These are phyloP conservation scores for Sarocladiaceae sp. DNA, from an alignment of 2,329 filamentous ascomycete genomes.

Conservation along the genomic window DNA sequence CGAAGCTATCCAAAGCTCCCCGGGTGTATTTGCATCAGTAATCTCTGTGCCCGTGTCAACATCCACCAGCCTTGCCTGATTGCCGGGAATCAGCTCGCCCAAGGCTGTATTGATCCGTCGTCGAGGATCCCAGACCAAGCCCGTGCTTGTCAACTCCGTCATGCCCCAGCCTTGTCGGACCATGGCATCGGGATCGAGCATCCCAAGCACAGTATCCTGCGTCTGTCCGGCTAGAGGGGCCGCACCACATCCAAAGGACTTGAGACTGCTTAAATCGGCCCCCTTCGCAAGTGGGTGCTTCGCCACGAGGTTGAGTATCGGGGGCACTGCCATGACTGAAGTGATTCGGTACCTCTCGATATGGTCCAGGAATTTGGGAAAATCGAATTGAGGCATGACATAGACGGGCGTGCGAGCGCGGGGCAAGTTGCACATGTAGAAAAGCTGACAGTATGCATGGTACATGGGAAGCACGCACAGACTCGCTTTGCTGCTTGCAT, in stretches of 20 bases:
- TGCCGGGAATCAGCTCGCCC: conserved; percentile 24
- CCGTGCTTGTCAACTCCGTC: conserved; percentile 76
- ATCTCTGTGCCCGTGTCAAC: conserved; percentile 48
- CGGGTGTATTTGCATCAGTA: conserved; percentile 46
- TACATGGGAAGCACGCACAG: conserved; percentile 76
- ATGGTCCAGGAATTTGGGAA: conserved; percentile 64
- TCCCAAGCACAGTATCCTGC: conserved; percentile 38
- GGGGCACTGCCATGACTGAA: conserved; percentile 64
- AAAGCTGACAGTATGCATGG: conserved; percentile 69
- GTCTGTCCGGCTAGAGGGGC: conserved; percentile 62
- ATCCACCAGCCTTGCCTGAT: conserved; percentile 62
- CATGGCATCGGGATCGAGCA: conserved; percentile 38
- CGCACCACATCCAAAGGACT: conserved; percentile 58
- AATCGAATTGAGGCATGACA: conserved; percentile 75
- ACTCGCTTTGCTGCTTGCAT: conserved; percentile 28
- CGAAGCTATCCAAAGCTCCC: conserved; percentile 70
- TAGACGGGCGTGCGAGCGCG: conserved; percentile 63
- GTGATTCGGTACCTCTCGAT: conserved; percentile 68
- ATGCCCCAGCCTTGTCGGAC: conserved; percentile 77
- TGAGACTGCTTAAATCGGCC: conserved; percentile 65
- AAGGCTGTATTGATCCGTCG: conserved; percentile 18
- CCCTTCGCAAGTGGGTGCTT: conserved; percentile 64
- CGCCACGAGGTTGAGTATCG: conserved; percentile 67
- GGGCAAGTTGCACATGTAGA: conserved; percentile 58
- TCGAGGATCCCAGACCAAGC: conserved; percentile 66